These are phyloP conservation scores for Paramecium pentaurelia DNA, from an alignment of 73 alveolate species.

Conservation along the genomic window DNA sequence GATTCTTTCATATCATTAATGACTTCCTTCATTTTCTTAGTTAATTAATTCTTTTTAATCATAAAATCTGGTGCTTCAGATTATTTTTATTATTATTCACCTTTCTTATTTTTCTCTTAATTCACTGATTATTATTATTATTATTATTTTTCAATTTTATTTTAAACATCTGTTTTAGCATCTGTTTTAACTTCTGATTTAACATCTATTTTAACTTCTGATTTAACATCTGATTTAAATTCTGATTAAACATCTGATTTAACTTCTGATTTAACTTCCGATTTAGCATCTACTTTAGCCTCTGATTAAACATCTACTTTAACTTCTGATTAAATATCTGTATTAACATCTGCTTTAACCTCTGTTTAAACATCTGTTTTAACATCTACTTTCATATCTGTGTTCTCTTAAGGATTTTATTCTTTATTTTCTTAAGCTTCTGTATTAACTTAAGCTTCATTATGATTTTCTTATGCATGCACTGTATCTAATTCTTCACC, in stretches of 20 bases:
- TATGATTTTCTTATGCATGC: not conserved
- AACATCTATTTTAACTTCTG: not conserved
- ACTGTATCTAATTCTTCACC: not conserved
- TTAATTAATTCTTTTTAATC: not conserved
- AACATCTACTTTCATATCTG: not conserved
- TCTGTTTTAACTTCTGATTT: not conserved
- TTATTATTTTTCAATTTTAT: not conserved
- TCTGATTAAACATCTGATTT: not conserved
- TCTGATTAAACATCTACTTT: not conserved
- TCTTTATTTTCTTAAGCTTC: not conserved
- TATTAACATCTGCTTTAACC: not conserved
- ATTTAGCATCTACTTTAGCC: not conserved
- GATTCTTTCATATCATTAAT: not conserved
- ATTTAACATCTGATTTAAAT: not conserved
- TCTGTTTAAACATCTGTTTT: not conserved
- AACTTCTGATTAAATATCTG: too few species aligned
- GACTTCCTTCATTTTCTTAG: not conserved
- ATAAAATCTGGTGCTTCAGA: not conserved
- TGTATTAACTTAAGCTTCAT: not conserved
- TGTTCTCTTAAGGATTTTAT: not conserved
- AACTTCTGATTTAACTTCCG: not conserved
- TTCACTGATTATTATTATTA: not conserved
- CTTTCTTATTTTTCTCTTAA: not conserved
- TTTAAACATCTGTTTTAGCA: not conserved
- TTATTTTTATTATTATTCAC: not conserved